phyloP scores from a whole-genome alignment of 2,329 filamentous ascomycete genomes.

The Aspergillus japonicus region DNA sequence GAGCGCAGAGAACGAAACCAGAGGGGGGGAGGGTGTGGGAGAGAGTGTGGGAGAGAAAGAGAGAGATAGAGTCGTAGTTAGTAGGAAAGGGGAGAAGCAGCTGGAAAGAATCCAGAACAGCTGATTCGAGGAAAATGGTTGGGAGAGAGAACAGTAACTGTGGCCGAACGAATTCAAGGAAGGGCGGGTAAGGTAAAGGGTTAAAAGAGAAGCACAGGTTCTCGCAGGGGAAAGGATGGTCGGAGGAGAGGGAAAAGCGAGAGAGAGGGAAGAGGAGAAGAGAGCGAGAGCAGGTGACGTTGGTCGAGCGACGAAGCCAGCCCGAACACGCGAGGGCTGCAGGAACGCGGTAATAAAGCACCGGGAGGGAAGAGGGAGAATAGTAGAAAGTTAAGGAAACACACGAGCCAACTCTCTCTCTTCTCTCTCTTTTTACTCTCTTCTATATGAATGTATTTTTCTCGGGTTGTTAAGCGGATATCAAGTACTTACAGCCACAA shows the following conservation, averaged over 20 bases:
- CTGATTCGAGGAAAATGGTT: conserved; percentile 15
- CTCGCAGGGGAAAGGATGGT: conserved; percentile 16
- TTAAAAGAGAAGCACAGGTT: conserved; percentile 6
- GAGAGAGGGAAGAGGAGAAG: conserved; percentile 9
- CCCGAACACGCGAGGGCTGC: conserved; percentile 32
- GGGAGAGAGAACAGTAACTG: conserved; percentile 16
- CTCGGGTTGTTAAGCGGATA: conserved; percentile 10
- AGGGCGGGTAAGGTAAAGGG: conserved; percentile 15
- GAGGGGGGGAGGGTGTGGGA: conserved; percentile 13
- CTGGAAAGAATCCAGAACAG: conserved; percentile 14
- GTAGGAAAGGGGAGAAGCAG: conserved; percentile 20
- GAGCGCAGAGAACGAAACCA: conserved; percentile 14
- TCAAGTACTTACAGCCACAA: conserved; percentile 9
- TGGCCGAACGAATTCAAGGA: conserved; percentile 19
- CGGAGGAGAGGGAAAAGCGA: conserved; percentile 18
- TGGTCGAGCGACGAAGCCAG: conserved; percentile 35
- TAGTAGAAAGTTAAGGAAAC: conserved; percentile 15
- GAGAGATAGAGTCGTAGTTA: background rate
- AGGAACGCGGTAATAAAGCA: conserved; percentile 31
- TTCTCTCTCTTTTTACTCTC: background rate
- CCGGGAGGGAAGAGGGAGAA: conserved; percentile 20
- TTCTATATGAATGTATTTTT: background rate
- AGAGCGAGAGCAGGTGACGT: conserved; percentile 31
- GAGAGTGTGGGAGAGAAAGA: conserved; percentile 13
- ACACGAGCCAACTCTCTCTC: conserved; percentile 17